These are phyloP conservation scores for Aschersonia sp. DNA, from an alignment of 2,329 filamentous ascomycete genomes.

Conservation along the genomic window DNA sequence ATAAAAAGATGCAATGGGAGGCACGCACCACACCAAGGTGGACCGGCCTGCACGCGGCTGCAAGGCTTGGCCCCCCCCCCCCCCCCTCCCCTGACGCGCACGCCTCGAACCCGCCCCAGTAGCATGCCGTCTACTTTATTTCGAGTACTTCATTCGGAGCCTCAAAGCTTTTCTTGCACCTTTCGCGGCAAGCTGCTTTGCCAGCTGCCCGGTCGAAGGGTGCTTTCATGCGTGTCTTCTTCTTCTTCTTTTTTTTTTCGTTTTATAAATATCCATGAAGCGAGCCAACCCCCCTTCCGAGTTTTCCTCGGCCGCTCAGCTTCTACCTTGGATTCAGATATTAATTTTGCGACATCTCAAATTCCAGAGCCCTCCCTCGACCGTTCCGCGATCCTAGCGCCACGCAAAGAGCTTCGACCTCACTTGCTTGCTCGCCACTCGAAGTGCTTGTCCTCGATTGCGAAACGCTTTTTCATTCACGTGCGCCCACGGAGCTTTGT, in stretches of 20 bases:
- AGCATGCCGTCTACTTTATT: not conserved
- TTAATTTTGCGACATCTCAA: not conserved
- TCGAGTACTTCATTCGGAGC: not conserved
- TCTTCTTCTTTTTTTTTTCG: not conserved
- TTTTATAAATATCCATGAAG: not conserved
- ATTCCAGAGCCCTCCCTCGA: constrained; percentile 1
- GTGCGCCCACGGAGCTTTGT: no score
- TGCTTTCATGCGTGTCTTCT: not conserved
- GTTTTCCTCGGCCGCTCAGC: not conserved
- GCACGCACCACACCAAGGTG: no score
- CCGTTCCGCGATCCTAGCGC: constrained; percentile 4
- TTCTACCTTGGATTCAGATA: not conserved
- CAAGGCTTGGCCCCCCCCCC: not conserved
- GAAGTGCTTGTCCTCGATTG: not conserved
- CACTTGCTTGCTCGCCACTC: not conserved
- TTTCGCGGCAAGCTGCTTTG: not conserved
- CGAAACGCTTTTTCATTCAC: not conserved
- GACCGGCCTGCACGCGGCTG: not conserved
- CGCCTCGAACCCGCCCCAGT: not conserved
- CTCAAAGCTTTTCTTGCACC: not conserved
- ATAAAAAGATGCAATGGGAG: no score
- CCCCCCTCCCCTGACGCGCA: no score
- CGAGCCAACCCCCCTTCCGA: not conserved
- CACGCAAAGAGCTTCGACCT: constrained; percentile 2
- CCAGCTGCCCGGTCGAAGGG: not conserved